These are phyloP conservation scores for Lineolata rhizophorae DNA, from an alignment of 495 filamentous ascomycete genomes.

Conservation along the genomic window DNA sequence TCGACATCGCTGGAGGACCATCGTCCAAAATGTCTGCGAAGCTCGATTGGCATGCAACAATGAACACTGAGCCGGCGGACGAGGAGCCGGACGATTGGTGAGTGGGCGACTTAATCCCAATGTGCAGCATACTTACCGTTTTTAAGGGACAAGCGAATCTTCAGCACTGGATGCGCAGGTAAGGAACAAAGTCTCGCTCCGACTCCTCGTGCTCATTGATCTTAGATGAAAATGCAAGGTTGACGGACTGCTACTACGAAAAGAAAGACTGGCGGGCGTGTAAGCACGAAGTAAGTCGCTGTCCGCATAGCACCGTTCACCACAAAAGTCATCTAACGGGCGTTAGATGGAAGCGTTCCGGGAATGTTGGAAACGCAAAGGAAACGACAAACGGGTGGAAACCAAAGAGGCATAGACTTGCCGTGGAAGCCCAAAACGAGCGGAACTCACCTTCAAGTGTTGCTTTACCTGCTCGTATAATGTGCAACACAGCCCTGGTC, in stretches of 20 bases:
- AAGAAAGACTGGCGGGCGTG: conserved; percentile 94
- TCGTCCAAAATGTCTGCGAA: no score
- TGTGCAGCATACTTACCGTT: no score
- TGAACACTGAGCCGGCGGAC: no score
- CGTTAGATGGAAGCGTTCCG: conserved; percentile 76
- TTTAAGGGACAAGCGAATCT: conserved; percentile 97
- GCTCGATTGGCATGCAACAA: no score
- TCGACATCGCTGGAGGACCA: no score
- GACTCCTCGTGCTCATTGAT: conserved; percentile 2
- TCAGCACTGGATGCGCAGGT: conserved; percentile 90
- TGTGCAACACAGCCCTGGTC: no score
- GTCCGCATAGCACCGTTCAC: conserved; percentile 1
- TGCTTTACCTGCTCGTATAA: no score
- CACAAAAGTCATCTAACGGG: conserved; percentile 2
- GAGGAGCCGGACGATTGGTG: conserved; percentile 94
- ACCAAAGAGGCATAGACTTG: conserved; percentile 34
- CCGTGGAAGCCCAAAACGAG: background rate
- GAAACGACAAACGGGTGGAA: conserved; percentile 66
- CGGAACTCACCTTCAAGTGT: no score
- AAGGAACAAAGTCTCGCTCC: conserved; percentile 3
- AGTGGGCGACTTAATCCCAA: conserved; percentile 1
- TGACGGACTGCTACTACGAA: conserved; percentile 90
- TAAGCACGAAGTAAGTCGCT: conserved; percentile 58
- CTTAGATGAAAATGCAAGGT: conserved; percentile 62
- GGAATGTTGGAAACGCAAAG: conserved; percentile 79